Evolutionary conservation across 2,329 filamentous ascomycete genomes (phyloP).

Genomic region (Calycina herbarum): DNA sequence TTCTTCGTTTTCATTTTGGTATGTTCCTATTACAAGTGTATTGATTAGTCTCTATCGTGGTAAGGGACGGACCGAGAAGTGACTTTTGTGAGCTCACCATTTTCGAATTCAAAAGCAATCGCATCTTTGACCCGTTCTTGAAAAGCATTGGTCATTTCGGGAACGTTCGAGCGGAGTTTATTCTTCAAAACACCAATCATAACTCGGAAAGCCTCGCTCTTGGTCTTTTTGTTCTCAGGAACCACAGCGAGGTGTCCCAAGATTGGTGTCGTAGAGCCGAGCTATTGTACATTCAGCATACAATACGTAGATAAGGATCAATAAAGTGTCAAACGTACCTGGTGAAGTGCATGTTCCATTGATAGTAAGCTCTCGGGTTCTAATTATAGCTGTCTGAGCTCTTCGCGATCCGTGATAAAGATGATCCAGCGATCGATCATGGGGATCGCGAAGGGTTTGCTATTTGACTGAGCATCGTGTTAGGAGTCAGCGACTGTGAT

Average conservation of each 20-base stretch:
- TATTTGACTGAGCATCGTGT: not conserved
- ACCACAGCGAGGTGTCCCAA: not conserved
- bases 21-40: not conserved
- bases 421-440: conserved; percentile 6
- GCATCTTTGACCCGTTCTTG: not conserved
- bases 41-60: not conserved
- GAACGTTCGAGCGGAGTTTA: conserved; percentile 1
- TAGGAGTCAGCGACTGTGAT: not conserved
- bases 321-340: not conserved
- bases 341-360: not conserved
- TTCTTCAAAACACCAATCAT: conserved; percentile 5
- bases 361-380: conserved; percentile 1
- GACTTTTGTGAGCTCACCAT: not conserved
- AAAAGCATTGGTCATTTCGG: not conserved
- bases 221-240: not conserved
- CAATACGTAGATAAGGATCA: no score
- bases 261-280: not conserved
- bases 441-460: not conserved
- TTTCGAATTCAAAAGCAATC: not conserved
- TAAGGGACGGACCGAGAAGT: not conserved
- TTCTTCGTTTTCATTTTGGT: not conserved
- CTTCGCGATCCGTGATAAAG: not conserved
- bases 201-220: conserved; percentile 1
- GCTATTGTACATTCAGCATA: not conserved
- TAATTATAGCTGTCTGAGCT: conserved; percentile 1